Percentiles rank a stretch among this genome's conserved stretches.
Conservation (phyloP, 345 rosid genomes). For the Euphorbia pulcherrima region DNA sequence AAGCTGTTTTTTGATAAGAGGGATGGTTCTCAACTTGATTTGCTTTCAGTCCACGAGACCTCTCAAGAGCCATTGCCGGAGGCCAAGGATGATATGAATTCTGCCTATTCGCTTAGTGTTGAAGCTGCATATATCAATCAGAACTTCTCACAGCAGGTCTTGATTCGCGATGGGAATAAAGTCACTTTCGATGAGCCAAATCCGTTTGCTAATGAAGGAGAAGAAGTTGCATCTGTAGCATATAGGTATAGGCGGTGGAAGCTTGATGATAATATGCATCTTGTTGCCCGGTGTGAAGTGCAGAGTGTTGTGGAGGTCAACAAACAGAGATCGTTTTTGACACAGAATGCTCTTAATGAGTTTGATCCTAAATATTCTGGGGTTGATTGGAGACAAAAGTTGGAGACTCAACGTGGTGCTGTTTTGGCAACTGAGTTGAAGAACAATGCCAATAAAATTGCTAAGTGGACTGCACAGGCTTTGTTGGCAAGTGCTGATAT, state of each 20-base stretch:
- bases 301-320: slow-evolving; percentile 82
- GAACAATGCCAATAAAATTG: slow-evolving; percentile 92
- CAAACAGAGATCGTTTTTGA: slow-evolving; percentile 68
- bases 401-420: slow-evolving; percentile 97
- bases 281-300: slow-evolving; percentile 86
- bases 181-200: slow-evolving; percentile 79
- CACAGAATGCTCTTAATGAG: slow-evolving; percentile 91
- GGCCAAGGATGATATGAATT: slow-evolving; percentile 81
- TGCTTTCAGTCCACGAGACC: slow-evolving; percentile 85
- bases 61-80: slow-evolving; percentile 89
- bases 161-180: slow-evolving; percentile 78
- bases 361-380: slow-evolving; percentile 93
- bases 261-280: slow-evolving; percentile 68
- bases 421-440: slow-evolving; percentile 93
- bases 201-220: slow-evolving; percentile 87
- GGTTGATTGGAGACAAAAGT: slow-evolving; percentile 97
- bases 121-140: slow-evolving; percentile 88
- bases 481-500: slow-evolving; percentile 80
- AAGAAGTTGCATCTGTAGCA: slow-evolving; percentile 94
- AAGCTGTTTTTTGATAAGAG: slow-evolving; percentile 86
- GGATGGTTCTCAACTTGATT: slow-evolving; percentile 85
- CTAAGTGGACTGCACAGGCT: slow-evolving; percentile 97
- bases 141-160: slow-evolving; percentile 84
- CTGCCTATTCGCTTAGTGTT: slow-evolving; percentile 69
- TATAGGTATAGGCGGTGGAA: slow-evolving; percentile 95